Evolutionary conservation across 2,329 filamentous ascomycete species (phyloP).

Genomic region (Diaporthe ampelina): DNA sequence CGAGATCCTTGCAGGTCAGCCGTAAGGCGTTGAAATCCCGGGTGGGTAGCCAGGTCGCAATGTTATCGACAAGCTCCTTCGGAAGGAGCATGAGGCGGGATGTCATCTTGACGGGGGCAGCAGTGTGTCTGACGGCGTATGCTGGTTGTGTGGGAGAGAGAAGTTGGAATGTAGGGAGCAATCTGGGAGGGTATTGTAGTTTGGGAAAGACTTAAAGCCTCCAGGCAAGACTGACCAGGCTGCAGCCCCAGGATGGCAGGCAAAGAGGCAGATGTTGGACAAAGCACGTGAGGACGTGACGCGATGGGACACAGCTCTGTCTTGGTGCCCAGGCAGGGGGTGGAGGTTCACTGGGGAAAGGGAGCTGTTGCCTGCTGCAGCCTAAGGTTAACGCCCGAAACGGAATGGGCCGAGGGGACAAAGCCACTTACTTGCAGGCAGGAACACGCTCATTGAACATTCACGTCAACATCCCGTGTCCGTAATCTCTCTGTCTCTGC

Average conservation of each 20-base stretch:
- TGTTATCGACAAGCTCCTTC: conserved; percentile 70
- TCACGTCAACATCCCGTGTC: background rate
- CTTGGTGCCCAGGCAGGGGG: background rate
- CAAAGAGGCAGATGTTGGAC: background rate
- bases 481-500: background rate
- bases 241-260: background rate
- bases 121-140: too few relatives aligned
- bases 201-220: background rate
- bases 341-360: background rate
- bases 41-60: conserved; percentile 67
- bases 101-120: background rate
- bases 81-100: conserved; percentile 57
- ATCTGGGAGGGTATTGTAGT: background rate
- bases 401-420: conserved; percentile 2
- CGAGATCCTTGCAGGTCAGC: conserved; percentile 66
- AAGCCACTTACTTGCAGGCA: conserved; percentile 1
- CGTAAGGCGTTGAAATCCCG: conserved; percentile 68
- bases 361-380: conserved; percentile 35
- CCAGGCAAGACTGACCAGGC: conserved; percentile 1
- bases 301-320: background rate
- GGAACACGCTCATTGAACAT: conserved; percentile 12
- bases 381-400: conserved; percentile 10
- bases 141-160: too few relatives aligned
- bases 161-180: too few relatives aligned
- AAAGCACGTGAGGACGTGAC: conserved; percentile 22